Evolutionary conservation across 2,329 filamentous ascomycete genomes (phyloP).

Genomic region (Xylariales sp.): DNA sequence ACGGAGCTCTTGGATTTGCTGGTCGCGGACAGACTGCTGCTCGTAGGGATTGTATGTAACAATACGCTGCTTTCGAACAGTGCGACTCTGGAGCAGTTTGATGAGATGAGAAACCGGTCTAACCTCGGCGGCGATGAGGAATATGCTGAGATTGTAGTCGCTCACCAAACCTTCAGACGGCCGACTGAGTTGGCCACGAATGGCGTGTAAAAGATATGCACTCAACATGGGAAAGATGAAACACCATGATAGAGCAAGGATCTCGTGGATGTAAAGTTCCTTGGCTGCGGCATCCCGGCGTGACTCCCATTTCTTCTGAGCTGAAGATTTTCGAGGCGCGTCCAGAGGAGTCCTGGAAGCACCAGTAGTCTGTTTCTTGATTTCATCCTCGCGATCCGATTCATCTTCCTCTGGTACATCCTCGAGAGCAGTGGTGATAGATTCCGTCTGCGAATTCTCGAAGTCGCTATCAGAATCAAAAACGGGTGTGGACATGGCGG

Average conservation of each 20-base stretch:
- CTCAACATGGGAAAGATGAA: constrained; percentile 74
- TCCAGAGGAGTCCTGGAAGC: too few species aligned
- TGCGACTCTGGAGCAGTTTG: constrained; percentile 73
- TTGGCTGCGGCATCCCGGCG: constrained; percentile 38
- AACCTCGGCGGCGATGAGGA: constrained; percentile 81
- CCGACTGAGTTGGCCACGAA: constrained; percentile 74
- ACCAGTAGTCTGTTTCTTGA: too few species aligned
- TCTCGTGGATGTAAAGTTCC: constrained; percentile 72
- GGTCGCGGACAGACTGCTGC: constrained; percentile 27
- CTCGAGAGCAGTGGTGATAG: constrained; percentile 25
- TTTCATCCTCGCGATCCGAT: not conserved
- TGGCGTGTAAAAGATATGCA: constrained; percentile 78
- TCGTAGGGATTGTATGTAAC: constrained; percentile 51
- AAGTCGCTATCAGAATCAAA: constrained; percentile 41
- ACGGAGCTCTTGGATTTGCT: constrained; percentile 52
- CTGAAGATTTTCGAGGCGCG: constrained; percentile 1
- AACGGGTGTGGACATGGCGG: constrained; percentile 33
- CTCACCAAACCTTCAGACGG: constrained; percentile 85
- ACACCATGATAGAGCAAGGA: constrained; percentile 70
- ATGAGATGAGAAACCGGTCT: constrained; percentile 78
- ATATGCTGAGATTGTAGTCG: constrained; percentile 89
- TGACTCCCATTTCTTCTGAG: constrained; percentile 15
- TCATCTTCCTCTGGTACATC: constrained; percentile 30
- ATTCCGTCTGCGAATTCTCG: constrained; percentile 20
- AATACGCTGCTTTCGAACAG: constrained; percentile 74